Evolutionary conservation across 2,329 filamentous ascomycete genomes (phyloP), one percentile per base, ranked within the genome.

Genomic region (Penicillium sp.): DNA sequence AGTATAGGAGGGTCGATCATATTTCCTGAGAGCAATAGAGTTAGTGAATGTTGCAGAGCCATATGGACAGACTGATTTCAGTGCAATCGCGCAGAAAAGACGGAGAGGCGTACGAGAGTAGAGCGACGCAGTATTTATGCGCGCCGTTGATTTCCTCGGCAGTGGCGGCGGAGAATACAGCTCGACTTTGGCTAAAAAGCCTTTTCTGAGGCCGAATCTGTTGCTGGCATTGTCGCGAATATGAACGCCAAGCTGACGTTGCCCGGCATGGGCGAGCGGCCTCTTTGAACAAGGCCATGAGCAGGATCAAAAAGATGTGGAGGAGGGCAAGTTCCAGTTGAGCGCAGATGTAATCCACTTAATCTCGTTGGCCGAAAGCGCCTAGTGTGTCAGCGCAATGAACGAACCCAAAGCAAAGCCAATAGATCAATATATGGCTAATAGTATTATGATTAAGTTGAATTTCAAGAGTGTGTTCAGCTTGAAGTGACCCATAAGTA

Each of bases 1-100:
- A 33, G 94, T 82, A 69, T 90, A 90, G 15, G 94, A 91, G 58
- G 95, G 89, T 50, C 91, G 87, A 73, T 99, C 94, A 73, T 90
- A 90, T 70, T 87, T 87, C 70, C 91, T 95, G 15, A 12, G 26
- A 23, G 12, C 23, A 24, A 38, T 16, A 45, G 21, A 39, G 44
- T 57, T 52, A 58, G 33, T 43, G 9, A 18, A 12, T 10, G 26
- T 18, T 16, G 15, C 33, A 7, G 5, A 36, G 8, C 3, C 4
- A 6, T 31, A 24, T 7, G 8, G n/a, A 41, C 18, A 1, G 16
- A 2, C 1, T 18, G 13, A 8, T 9, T 33, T 18, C 9, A 13
- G 9, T 15, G 8, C 5, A 29, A 10, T 38, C 36, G 12, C 1
- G 33, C 3, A 15, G 5, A 28, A 16, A 16, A n/a, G 31, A 38